Base-by-base conservation (phyloP, 176 grass and related monocot genomes). In the Leersia perrieri region DNA sequence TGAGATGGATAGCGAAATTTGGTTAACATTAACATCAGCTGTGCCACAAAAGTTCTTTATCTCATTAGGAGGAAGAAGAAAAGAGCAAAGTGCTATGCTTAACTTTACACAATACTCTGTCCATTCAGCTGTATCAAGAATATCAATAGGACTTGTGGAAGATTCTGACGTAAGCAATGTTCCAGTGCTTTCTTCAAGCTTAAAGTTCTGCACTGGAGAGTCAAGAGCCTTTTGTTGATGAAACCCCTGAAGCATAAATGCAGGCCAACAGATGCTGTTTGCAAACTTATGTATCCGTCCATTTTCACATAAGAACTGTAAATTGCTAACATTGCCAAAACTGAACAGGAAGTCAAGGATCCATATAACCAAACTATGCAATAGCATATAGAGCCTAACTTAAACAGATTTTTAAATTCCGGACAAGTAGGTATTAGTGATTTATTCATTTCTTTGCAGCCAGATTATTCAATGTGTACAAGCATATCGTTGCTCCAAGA, bases 231-330 rank as follows among this genome's bases (percentile, higher is more conserved):
- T 86, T 81, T 89, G 88, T 75, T 78, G 88, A 83, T 85, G 66
- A 81, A 88, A 89, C 78, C 91, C 92, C 77, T 95, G 95, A 86
- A 95, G 82, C 80, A 93, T 92, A 83, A 93, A 95, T 15, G 90
- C 92, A 74, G 95, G 95, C 95, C 90, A 98, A 78, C 95, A 93
- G 69, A 98, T 93, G 73, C 84, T 95, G 84, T 98, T 98, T 25
- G 92, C 95, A 82, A 98, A 98, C 84, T 98, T 98, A 63, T 98
- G 95, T 85, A 95, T 81, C 31, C 92, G 88, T 23, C 95, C 95
- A 83, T 93, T 98, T 93, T 98, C 95, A 86, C 90, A 95, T 61
- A 98, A 78, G 75, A 98, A 98, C 81, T 98, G 95, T 77, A 98
- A 82, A 81, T 98, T 98, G 64, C 89, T 98, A 63, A 90, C 72